Percentiles rank a stretch among this genome's conserved stretches.
Conservation (phyloP, 2,329 filamentous ascomycete species). For the Penicillium frequentans region DNA sequence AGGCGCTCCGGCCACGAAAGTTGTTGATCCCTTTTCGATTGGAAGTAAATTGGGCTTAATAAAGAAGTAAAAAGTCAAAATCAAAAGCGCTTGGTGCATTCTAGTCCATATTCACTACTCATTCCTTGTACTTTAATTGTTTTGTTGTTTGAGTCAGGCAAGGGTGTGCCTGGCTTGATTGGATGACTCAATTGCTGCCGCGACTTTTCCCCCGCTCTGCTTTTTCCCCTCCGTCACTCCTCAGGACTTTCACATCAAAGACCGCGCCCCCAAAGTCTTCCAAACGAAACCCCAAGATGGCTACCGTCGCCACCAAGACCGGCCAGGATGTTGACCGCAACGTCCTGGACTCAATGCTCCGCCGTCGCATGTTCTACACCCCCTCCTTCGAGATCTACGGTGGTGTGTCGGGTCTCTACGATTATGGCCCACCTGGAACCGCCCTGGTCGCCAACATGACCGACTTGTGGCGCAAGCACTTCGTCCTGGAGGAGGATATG, state of each 20-base stretch:
- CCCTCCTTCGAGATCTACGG: constrained; percentile 95
- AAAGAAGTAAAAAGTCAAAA: background rate
- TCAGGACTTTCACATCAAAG: constrained; percentile 44
- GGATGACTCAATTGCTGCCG: constrained; percentile 43
- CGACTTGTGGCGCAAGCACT: constrained; percentile 89
- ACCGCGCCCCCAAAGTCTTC: constrained; percentile 34
- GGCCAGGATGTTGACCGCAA: constrained; percentile 85
- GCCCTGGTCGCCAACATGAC: constrained; percentile 84
- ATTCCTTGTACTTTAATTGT: constrained; percentile 12
- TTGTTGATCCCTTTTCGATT: constrained; percentile 10
- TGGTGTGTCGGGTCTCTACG: constrained; percentile 83
- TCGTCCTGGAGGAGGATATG: constrained; percentile 92
- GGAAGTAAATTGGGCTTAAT: constrained; percentile 5
- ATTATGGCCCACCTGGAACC: constrained; percentile 89
- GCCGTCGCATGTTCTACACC: constrained; percentile 89
- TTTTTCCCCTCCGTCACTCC: constrained; percentile 37
- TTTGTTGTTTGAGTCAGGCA: constrained; percentile 18
- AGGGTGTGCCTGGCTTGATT: constrained; percentile 23
- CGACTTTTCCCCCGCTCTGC: constrained; percentile 32
- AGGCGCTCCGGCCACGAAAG: constrained; percentile 13
- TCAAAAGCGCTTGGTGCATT: constrained; percentile 1
- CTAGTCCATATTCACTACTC: constrained; percentile 5
- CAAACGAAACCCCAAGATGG: constrained; percentile 49
- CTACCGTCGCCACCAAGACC: constrained; percentile 73
- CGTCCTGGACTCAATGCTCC: constrained; percentile 79